phyloP scores from a whole-genome alignment of 1,284 basidiomycete species.

The Ceratobasidium sp. region DNA sequence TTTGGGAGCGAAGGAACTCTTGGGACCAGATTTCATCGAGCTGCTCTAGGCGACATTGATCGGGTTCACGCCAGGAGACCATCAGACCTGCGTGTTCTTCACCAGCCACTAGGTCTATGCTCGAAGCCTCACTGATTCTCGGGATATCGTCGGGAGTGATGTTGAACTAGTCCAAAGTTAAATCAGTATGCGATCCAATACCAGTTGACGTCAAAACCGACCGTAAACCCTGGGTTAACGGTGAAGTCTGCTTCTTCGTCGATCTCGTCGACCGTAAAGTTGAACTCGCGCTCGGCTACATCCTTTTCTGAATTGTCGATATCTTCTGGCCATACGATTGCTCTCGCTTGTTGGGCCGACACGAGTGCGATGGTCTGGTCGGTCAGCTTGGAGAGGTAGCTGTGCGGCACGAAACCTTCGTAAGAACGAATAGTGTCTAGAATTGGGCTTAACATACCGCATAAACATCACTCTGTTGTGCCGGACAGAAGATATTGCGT shows the following conservation, averaged over 20 bases:
- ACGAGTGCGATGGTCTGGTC: conserved; percentile 47
- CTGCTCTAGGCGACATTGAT: neutral
- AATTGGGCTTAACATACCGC: conserved; percentile 21
- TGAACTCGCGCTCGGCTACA: conserved; percentile 4
- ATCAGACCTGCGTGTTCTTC: conserved; percentile 28
- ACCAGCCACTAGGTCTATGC: conserved; percentile 8
- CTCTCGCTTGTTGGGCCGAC: conserved; percentile 44
- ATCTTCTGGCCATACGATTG: conserved; percentile 39
- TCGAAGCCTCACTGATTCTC: neutral
- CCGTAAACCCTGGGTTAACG: conserved; percentile 13
- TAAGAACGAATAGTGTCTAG: neutral
- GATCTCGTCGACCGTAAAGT: no score
- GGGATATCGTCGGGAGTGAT: neutral
- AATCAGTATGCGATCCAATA: no score
- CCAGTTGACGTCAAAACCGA: neutral
- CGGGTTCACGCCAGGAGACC: conserved; percentile 3
- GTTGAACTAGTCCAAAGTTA: neutral
- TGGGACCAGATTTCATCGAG: neutral
- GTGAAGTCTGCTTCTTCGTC: conserved; percentile 19
- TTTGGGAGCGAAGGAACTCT: neutral
- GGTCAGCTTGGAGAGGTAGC: conserved; percentile 47
- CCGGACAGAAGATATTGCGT: conserved; percentile 44
- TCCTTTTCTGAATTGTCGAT: conserved; percentile 33
- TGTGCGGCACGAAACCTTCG: neutral
- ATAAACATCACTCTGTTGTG: conserved; percentile 49